Evolutionary conservation across 306 rosid genomes (phyloP).

Genomic region (Fragaria nilgerrensis): DNA sequence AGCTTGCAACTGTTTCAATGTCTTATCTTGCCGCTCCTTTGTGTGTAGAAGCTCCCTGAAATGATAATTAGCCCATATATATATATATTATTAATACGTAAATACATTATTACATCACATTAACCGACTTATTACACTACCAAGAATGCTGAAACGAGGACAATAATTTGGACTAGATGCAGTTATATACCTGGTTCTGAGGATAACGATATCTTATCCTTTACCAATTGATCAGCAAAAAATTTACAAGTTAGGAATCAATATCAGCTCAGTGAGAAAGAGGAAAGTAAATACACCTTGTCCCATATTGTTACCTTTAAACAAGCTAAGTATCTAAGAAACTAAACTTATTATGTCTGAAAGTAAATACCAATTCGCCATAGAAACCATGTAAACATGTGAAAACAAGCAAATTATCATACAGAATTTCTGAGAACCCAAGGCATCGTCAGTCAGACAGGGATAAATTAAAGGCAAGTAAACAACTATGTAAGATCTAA

Average conservation of each 20-base stretch:
- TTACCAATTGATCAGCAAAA: background rate
- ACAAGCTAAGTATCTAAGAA: background rate
- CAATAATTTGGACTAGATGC: background rate
- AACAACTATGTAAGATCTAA: background rate
- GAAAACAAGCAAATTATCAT: background rate
- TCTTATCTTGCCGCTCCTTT: slow-evolving; percentile 55
- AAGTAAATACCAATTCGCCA: no score
- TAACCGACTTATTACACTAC: slow-evolving; percentile 3
- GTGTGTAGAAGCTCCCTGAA: slow-evolving; percentile 69
- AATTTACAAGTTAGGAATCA: background rate
- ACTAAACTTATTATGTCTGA: background rate
- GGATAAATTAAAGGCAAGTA: background rate
- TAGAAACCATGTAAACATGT: background rate
- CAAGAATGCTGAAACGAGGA: background rate
- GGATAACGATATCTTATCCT: background rate
- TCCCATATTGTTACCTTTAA: background rate
- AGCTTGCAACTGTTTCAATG: slow-evolving; percentile 40
- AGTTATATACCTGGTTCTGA: background rate
- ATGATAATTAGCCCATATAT: slow-evolving; percentile 17
- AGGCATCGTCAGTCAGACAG: slow-evolving; percentile 10
- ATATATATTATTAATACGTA: background rate
- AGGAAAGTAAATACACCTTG: background rate
- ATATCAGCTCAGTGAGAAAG: slow-evolving; percentile 11
- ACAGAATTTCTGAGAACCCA: background rate
- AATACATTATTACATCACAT: slow-evolving; percentile 9